Percentiles rank a stretch among this genome's conserved stretches.
Evolutionary conservation across 164 flowering plant genomes (phyloP).

Genomic region (Aristolochia californica): DNA sequence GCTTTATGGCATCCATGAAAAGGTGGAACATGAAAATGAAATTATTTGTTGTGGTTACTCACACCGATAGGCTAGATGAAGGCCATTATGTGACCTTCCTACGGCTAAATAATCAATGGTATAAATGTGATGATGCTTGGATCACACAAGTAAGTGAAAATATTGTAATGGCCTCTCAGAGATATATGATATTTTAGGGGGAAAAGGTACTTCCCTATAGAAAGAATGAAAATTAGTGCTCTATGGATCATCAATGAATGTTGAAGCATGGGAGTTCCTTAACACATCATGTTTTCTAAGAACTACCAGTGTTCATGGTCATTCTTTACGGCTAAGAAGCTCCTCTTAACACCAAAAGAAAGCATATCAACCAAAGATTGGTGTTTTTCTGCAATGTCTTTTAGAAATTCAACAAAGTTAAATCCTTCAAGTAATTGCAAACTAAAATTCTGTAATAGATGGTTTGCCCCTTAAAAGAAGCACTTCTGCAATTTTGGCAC

Average conservation of each 20-base stretch:
- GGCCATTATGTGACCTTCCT: slow-evolving; percentile 83
- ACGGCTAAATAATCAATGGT: slow-evolving; percentile 68
- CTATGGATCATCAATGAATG: slow-evolving; percentile 7
- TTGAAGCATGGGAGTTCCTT: neutral
- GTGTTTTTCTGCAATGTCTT: no score
- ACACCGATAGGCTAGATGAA: slow-evolving; percentile 68
- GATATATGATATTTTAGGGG: slow-evolving; percentile 83
- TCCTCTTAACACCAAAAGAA: no score
- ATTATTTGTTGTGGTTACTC: slow-evolving; percentile 84
- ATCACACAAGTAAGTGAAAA: slow-evolving; percentile 60
- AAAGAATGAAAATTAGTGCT: slow-evolving; percentile 44
- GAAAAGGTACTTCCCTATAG: slow-evolving; percentile 56
- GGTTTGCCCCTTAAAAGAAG: no score
- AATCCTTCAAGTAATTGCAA: no score
- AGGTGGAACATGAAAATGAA: slow-evolving; percentile 47
- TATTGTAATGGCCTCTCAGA: slow-evolving; percentile 68
- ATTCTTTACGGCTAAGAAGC: no score
- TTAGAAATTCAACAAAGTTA: no score
- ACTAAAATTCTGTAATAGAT: no score
- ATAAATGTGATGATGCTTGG: slow-evolving; percentile 95
- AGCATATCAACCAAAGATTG: no score
- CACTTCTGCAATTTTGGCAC: no score
- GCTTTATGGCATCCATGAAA: slow-evolving; percentile 87
- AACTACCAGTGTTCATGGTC: no score
- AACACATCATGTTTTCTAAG: no score